phyloP scores from a whole-genome alignment of 2,329 filamentous ascomycete species.

The Thelonectria discophora region DNA sequence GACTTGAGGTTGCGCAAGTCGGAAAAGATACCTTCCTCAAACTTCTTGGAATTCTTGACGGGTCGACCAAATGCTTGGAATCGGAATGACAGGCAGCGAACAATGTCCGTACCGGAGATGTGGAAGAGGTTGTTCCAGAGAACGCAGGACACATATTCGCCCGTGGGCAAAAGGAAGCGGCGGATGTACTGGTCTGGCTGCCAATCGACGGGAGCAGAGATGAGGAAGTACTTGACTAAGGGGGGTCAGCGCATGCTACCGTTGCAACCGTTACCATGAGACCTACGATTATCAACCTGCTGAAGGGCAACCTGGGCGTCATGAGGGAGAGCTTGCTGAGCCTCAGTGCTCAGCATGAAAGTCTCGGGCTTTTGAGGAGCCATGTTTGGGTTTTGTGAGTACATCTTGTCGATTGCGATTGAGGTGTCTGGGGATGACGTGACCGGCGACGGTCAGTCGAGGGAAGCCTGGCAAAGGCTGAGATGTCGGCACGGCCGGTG shows the following conservation, averaged over 20 bases:
- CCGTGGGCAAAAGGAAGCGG: conserved; percentile 92
- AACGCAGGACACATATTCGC: conserved; percentile 98
- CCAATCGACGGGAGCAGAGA: conserved; percentile 98
- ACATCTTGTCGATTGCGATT: conserved; percentile 64
- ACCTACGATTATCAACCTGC: conserved; percentile 95
- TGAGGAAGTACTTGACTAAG: conserved; percentile 98
- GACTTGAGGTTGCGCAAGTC: conserved; percentile 98
- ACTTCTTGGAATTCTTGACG: conserved; percentile 99
- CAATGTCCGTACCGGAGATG: conserved; percentile 98
- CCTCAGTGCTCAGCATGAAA: conserved; percentile 97
- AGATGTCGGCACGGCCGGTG: conserved; percentile 22
- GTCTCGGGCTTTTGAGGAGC: conserved; percentile 97
- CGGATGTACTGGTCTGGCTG: conserved; percentile 95
- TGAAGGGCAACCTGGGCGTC: conserved; percentile 97
- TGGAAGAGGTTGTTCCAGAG: conserved; percentile 99
- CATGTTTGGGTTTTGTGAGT: conserved; percentile 86
- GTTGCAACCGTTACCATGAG: not conserved
- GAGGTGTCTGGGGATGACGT: conserved; percentile 39
- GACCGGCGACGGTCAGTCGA: conserved; percentile 40
- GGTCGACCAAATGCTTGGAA: conserved; percentile 98
- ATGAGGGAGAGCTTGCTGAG: conserved; percentile 93
- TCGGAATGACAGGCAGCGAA: conserved; percentile 95
- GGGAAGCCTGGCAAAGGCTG: conserved; percentile 30
- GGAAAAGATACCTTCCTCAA: conserved; percentile 99
- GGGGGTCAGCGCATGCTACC: conserved; percentile 21